Conservation (phyloP, 2,329 filamentous ascomycete genomes). For the Botrytis elliptica region DNA sequence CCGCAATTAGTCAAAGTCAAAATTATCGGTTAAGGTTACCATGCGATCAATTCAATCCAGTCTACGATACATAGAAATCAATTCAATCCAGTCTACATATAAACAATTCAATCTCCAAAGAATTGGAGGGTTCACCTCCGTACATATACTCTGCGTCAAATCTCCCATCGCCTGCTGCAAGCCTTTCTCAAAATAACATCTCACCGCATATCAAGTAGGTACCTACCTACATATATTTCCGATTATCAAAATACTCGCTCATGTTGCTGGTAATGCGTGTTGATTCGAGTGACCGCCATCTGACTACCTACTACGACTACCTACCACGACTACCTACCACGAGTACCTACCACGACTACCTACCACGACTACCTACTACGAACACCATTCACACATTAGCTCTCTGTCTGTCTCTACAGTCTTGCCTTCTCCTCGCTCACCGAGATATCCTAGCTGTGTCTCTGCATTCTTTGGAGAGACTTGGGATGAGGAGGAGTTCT, state of each 20-base stretch:
- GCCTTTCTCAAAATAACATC: slow-evolving; percentile 14
- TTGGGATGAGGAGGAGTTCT: not conserved
- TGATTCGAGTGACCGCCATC: not conserved
- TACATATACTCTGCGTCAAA: slow-evolving; percentile 1
- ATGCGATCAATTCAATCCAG: not conserved
- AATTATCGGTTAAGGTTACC: no score
- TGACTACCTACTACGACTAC: not conserved
- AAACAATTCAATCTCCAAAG: no score
- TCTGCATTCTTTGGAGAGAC: not conserved
- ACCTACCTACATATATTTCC: slow-evolving; percentile 9
- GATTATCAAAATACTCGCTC: not conserved
- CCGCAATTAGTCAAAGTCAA: not conserved
- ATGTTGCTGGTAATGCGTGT: not conserved
- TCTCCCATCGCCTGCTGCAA: not conserved
- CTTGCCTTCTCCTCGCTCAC: not conserved
- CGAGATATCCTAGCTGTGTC: not conserved
- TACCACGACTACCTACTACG: no score
- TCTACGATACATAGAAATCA: no score
- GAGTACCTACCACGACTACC: not conserved
- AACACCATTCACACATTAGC: not conserved
- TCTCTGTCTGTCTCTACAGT: not conserved
- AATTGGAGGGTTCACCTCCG: not conserved
- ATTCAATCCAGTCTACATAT: no score
- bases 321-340: no score
- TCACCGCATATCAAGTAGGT: slow-evolving; percentile 13